A percentile compares a stretch with the other conserved stretches of the same genome.
Conservation (phyloP, 2,329 filamentous ascomycete species). For the Colletotrichum zoysiae region DNA sequence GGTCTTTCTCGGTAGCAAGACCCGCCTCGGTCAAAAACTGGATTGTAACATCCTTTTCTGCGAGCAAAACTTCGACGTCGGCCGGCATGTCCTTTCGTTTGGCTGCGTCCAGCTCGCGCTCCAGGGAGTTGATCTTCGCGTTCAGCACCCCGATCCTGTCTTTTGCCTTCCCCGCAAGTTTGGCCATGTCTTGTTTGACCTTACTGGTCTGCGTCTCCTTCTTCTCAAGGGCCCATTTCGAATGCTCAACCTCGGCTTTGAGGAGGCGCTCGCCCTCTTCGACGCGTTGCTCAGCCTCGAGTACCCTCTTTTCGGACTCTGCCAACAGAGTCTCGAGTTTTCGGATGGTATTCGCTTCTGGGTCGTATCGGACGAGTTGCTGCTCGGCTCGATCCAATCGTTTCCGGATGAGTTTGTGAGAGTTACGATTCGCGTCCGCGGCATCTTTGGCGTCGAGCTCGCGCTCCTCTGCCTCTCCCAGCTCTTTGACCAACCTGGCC, state of each 20-base stretch:
- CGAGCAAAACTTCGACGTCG: not conserved
- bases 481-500: not conserved
- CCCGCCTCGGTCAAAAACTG: not conserved
- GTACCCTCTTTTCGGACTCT: not conserved
- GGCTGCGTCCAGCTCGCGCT: not conserved
- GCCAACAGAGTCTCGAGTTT: not conserved
- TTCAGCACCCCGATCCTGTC: not conserved
- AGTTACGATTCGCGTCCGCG: too few species aligned
- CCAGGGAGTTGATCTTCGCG: not conserved
- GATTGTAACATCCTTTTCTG: not conserved
- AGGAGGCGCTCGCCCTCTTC: not conserved
- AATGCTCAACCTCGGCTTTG: not conserved
- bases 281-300: not conserved
- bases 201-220: not conserved
- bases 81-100: too few species aligned
- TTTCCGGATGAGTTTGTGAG: not conserved
- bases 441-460: not conserved
- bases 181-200: not conserved
- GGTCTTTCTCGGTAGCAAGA: not conserved
- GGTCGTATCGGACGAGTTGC: not conserved
- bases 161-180: not conserved
- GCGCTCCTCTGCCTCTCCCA: not conserved
- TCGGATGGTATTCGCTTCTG: not conserved
- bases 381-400: not conserved
- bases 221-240: not conserved